A percentile compares a stretch with the other conserved stretches of the same genome.
Conservation (phyloP, 306 rosid species). For the Prosopis cineraria region DNA sequence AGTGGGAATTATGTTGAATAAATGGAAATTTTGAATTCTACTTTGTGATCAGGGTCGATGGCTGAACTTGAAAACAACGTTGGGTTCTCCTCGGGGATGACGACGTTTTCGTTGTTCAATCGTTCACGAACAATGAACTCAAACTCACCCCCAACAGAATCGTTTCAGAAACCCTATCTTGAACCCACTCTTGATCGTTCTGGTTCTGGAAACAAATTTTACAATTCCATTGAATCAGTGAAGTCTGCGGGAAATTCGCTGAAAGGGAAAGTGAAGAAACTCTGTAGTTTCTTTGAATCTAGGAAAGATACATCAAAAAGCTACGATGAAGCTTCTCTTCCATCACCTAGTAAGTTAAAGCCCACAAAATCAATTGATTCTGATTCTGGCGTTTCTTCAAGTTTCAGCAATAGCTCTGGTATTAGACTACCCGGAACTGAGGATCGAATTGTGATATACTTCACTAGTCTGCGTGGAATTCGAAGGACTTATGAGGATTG, state of each 20-base stretch:
- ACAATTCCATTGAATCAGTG: constrained; percentile 62
- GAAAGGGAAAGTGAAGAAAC: constrained; percentile 83
- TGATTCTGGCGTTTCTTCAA: constrained; percentile 36
- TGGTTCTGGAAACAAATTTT: constrained; percentile 52
- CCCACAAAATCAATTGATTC: constrained; percentile 42
- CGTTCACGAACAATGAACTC: constrained; percentile 60
- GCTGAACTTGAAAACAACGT: constrained; percentile 48
- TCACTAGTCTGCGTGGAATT: constrained; percentile 83
- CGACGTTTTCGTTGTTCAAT: constrained; percentile 65
- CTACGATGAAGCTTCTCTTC: constrained; percentile 37
- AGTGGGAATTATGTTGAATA: background rate
- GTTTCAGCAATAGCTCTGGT: background rate
- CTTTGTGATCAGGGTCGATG: constrained; percentile 41
- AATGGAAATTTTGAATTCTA: background rate
- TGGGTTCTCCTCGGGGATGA: constrained; percentile 43
- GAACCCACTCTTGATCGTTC: constrained; percentile 44
- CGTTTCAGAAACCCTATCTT: constrained; percentile 50
- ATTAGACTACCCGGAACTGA: constrained; percentile 65
- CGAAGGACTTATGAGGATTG: constrained; percentile 93
- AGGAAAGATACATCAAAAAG: constrained; percentile 31
- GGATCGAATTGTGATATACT: constrained; percentile 77
- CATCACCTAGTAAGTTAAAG: constrained; percentile 41
- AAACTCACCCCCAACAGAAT: constrained; percentile 22
- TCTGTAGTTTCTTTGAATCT: constrained; percentile 67
- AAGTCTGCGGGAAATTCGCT: constrained; percentile 61